These are phyloP conservation scores for Liquidambar formosana DNA, from an alignment of 164 flowering plant genomes.

Conservation along the genomic window DNA sequence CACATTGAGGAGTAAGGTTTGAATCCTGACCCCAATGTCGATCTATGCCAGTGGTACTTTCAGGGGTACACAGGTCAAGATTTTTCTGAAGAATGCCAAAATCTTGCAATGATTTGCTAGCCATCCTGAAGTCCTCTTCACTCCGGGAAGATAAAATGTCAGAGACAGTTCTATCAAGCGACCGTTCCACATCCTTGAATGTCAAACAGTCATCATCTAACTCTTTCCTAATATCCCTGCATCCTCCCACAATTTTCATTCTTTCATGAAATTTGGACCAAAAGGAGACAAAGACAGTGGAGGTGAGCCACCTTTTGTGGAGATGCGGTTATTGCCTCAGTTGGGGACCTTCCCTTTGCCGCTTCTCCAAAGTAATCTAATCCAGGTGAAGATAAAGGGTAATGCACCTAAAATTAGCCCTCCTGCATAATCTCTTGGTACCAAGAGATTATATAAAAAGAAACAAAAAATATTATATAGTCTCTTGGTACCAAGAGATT, in stretches of 20 bases:
- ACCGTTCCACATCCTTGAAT: constrained; percentile 31
- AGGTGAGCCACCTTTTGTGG: constrained; percentile 36
- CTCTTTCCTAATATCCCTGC: constrained; percentile 21
- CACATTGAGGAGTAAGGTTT: constrained; percentile 23
- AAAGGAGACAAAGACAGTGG: constrained; percentile 75
- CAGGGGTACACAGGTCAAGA: constrained; percentile 30
- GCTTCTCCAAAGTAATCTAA: constrained; percentile 5
- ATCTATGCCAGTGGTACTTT: constrained; percentile 19
- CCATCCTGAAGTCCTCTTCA: constrained; percentile 35
- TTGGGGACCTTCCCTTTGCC: constrained; percentile 17
- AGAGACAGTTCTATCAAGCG: constrained; percentile 42
- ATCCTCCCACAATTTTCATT: constrained; percentile 28
- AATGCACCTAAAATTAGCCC: too few species aligned
- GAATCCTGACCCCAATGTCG: constrained; percentile 28
- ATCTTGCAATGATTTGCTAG: constrained; percentile 38
- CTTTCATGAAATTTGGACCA: constrained; percentile 62
- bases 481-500: too few species aligned
- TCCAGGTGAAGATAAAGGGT: constrained; percentile 5
- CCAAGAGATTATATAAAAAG: too few species aligned
- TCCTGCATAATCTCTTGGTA: too few species aligned
- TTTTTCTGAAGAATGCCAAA: constrained; percentile 29
- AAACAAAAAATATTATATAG: too few species aligned
- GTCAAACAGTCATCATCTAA: constrained; percentile 31
- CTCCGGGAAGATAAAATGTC: constrained; percentile 27
- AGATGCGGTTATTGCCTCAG: constrained; percentile 36